A percentile compares a stretch with the other conserved stretches of the same genome.
Conservation (phyloP, 805 yeast species). For the Saturnispora hagleri region DNA sequence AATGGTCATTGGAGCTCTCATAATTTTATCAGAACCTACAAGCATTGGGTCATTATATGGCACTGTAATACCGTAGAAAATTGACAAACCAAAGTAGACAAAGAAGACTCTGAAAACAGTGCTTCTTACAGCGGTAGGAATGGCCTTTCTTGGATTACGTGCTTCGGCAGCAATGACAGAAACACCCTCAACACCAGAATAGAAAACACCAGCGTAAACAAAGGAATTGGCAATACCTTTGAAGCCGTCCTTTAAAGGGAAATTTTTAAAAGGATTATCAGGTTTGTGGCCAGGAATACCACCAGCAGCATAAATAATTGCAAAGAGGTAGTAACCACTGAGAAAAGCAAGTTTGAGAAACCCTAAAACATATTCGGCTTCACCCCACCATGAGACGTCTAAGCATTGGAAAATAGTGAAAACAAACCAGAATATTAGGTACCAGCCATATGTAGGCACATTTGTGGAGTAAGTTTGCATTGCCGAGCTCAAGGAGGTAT, state of each 20-base stretch:
- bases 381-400: slow-evolving; percentile 48
- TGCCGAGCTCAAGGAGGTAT: slow-evolving; percentile 43
- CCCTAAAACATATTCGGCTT: slow-evolving; percentile 46
- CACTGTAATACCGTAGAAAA: slow-evolving; percentile 51
- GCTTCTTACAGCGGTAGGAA: slow-evolving; percentile 51
- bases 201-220: slow-evolving; percentile 19
- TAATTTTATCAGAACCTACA: slow-evolving; percentile 28
- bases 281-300: slow-evolving; percentile 28
- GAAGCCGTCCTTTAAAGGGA: slow-evolving; percentile 23
- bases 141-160: slow-evolving; percentile 46
- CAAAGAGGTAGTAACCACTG: slow-evolving; percentile 42
- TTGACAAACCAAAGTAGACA: slow-evolving; percentile 43
- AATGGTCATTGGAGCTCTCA: slow-evolving; percentile 41
- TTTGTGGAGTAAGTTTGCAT: slow-evolving; percentile 41
- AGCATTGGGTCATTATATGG: slow-evolving; percentile 46
- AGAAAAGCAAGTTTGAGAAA: slow-evolving; percentile 39
- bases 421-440: slow-evolving; percentile 42
- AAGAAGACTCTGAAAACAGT: slow-evolving; percentile 48
- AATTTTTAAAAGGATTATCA: slow-evolving; percentile 29
- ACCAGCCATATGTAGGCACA: slow-evolving; percentile 48
- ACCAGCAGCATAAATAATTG: slow-evolving; percentile 39
- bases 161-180: slow-evolving; percentile 54
- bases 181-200: slow-evolving; percentile 22
- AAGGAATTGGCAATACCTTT: slow-evolving; percentile 22
- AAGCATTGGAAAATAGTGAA: slow-evolving; percentile 42